These are phyloP conservation scores for Lichtheimia ornata DNA, from an alignment of 371 early-diverging fungal genomes.

Conservation along the genomic window DNA sequence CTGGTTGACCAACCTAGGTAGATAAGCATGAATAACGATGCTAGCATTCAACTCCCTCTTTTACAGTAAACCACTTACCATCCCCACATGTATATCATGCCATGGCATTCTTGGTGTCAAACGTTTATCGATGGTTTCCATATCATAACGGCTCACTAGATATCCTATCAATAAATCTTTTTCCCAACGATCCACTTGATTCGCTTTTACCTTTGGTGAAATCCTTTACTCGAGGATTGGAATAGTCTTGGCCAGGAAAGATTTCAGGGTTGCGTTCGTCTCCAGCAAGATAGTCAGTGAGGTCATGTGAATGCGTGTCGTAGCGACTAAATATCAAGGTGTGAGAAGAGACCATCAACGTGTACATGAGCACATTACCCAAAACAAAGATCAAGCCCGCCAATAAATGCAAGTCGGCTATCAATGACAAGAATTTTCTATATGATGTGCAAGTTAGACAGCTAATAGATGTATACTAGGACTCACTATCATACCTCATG, in stretches of 20 bases:
- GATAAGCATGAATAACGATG: not conserved
- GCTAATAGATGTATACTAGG: too few species aligned
- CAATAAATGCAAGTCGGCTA: conserved; percentile 82
- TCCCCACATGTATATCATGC: conserved; percentile 85
- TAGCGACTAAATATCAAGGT: conserved; percentile 62
- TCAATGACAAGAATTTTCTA: conserved; percentile 90
- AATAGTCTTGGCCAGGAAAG: conserved; percentile 92
- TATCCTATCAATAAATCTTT: not conserved
- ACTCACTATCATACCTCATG: conserved; percentile 43
- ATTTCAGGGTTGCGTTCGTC: conserved; percentile 40
- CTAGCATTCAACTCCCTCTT: not conserved
- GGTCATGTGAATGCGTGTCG: conserved; percentile 76
- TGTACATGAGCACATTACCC: conserved; percentile 37
- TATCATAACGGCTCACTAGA: conserved; percentile 38
- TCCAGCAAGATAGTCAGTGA: conserved; percentile 63
- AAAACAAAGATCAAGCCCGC: conserved; percentile 92
- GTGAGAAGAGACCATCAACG: too few species aligned
- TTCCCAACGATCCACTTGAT: not conserved
- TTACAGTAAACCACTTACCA: conserved; percentile 43
- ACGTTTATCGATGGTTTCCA: conserved; percentile 34
- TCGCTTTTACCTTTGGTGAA: conserved; percentile 63
- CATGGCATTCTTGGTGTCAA: conserved; percentile 86
- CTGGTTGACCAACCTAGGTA: conserved; percentile 65
- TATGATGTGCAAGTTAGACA: not conserved
- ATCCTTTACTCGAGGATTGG: conserved; percentile 89